Evolutionary conservation across 2,329 filamentous ascomycete genomes (phyloP).

Genomic region (Colletotrichum zoysiae): DNA sequence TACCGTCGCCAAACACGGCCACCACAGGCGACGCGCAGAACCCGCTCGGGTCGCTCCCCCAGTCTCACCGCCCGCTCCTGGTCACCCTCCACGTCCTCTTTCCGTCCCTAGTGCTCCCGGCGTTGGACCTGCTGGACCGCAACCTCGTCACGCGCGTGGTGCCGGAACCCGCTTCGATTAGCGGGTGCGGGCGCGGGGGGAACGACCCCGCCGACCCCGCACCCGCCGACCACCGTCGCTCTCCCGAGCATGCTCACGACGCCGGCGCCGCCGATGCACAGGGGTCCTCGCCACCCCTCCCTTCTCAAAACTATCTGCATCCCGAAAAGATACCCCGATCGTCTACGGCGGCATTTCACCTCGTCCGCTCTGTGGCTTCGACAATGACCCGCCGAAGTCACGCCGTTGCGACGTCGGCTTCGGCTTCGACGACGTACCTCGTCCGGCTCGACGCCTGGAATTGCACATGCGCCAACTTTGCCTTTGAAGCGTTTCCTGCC

Average conservation of each 20-base stretch:
- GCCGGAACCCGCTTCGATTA: conserved; percentile 2
- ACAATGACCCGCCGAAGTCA: conserved; percentile 46
- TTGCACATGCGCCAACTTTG: conserved; percentile 89
- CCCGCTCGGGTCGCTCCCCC: conserved; percentile 49
- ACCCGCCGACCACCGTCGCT: conserved; percentile 5
- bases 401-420: conserved; percentile 45
- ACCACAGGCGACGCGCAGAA: conserved; percentile 33
- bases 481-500: conserved; percentile 75
- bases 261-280: conserved; percentile 1
- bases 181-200: neutral
- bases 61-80: conserved; percentile 68
- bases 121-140: conserved; percentile 88
- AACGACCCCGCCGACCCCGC: conserved; percentile 22
- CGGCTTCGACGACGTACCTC: conserved; percentile 64
- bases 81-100: conserved; percentile 88
- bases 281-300: neutral
- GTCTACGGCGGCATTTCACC: conserved; percentile 59
- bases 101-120: conserved; percentile 83
- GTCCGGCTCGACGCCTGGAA: conserved; percentile 85
- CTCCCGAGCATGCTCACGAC: conserved; percentile 7
- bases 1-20: neutral
- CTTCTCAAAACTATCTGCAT: neutral
- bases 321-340: neutral
- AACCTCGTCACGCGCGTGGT: conserved; percentile 73
- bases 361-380: conserved; percentile 71